Evolutionary conservation across 371 early-diverging fungal species (phyloP), one percentile per base, ranked within the genome.

Genomic region (Mortierella sp.): DNA sequence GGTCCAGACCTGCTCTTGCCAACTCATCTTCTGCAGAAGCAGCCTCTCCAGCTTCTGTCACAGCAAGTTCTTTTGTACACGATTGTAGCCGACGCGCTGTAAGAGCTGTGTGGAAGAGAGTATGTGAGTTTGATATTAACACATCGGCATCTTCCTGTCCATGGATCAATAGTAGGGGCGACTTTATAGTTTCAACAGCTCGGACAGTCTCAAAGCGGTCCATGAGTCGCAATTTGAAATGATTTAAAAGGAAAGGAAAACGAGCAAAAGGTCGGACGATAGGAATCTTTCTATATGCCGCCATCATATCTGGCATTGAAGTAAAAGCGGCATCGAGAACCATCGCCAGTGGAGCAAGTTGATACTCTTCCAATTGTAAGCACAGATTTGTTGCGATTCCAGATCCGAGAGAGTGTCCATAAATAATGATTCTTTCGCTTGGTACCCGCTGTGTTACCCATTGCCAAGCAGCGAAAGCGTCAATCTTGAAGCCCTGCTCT

Each of bases 301-400:
- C 72, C 75, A 78, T 78, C 77, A 83, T 75, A 35, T 83, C 75
- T 0, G 84, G 72, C 73, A 83, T 78, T 6, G 76, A 78, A 9
- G 76, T 79, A 39, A 78, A 78, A 1, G 84, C 79, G 3, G 76
- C 75, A 61, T 83, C 84, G 14, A 83, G 71, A 16, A 78, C 57
- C 55, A 79, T 47, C 1, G 76, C 84, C 24, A 75, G 43, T 12
- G 84, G 84, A n/a, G 47, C 55, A 30, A 72, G 9, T n/a, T 68
- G 64, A 2, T 79, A 73, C 22, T 83, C 75, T 24, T 78, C 84
- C 61, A 78, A 49, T 28, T 75, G 63, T 22, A 72, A 66, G 26
- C 84, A 83, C 28, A 79, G 52, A 45, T 79, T 79, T 26, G 79
- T 71, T 4, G 79, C 74, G 18, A 79, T 74, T n/a, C 79, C 79